Percentiles rank a stretch among this genome's conserved stretches.
Conservation (phyloP, 257 asterid species). For the Rhazya stricta region DNA sequence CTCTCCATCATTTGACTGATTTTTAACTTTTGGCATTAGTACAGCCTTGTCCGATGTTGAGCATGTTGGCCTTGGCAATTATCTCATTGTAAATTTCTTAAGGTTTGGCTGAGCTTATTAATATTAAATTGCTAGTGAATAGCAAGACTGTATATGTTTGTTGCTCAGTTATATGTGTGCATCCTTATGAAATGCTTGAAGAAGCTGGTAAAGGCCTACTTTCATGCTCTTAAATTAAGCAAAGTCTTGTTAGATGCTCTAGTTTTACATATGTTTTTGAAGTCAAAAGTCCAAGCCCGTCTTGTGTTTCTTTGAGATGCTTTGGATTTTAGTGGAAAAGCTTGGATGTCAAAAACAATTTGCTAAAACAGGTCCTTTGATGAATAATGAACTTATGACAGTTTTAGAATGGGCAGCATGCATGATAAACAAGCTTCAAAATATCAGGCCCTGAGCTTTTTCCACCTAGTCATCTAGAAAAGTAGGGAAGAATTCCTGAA, state of each 20-base stretch:
- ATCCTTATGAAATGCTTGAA: background rate
- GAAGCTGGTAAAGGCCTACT: background rate
- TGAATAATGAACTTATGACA: background rate
- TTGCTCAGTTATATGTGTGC: background rate
- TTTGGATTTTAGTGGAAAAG: background rate
- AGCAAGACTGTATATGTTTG: background rate
- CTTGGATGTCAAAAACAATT: background rate
- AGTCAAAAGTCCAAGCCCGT: background rate
- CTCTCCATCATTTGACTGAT: conserved; percentile 4
- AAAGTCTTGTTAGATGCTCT: background rate
- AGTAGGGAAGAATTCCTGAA: background rate
- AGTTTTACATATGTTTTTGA: background rate
- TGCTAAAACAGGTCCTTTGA: background rate
- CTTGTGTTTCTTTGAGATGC: background rate
- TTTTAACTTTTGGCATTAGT: conserved; percentile 12
- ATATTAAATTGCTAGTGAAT: background rate
- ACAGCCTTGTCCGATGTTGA: conserved; percentile 5
- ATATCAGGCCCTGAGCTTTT: background rate
- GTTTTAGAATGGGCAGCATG: background rate
- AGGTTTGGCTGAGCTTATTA: background rate
- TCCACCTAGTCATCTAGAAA: background rate
- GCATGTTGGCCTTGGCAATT: conserved; percentile 7
- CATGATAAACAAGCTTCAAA: background rate
- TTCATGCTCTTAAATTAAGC: background rate
- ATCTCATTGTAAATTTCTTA: background rate